Evolutionary conservation across 1,139 yeast species (phyloP), one percentile per base, ranked within the genome.

Genomic region (Cylindricascospora bacillispora): DNA sequence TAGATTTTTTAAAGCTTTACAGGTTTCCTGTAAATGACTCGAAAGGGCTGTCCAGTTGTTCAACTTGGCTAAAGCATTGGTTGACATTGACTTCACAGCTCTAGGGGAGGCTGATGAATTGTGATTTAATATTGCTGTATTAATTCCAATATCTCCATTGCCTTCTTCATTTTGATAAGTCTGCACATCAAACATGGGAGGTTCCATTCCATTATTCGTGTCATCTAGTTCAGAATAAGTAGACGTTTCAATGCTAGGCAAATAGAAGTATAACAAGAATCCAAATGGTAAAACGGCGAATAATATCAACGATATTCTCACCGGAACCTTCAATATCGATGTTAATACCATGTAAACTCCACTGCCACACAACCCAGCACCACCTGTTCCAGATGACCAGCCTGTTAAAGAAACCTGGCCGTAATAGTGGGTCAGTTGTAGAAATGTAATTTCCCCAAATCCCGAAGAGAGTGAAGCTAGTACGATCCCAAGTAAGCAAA

Each of bases 331-430:
- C 11, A 72, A 31, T 54, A 73, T 60, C 0, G 80, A 69, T 0
- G 83, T 76, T 37, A 73, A 35, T 1, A 67, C 42, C 55, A 76
- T 41, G 40, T 64, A 75, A 5, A 62, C 47, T 28, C 70, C 71
- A 44, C 93, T 75, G 0, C 97, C 98, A 13, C 72, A 67, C 3
- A 86, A 54, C 0, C 97, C 97, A 1, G 98, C 97, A 9, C 83
- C 93, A 1, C 97, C 97, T 0, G 97, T 89, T 0, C 98, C 98
- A 10, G 85, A 70, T 22, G 93, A 79, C 70, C 92, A 89, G 1
- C 93, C 95, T 28, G 80, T 74, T 27, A 89, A 62, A 3, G 94
- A 65, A 13, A 56, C 50, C 20, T 65, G 65, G 13, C 63, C 63
- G 45, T 68, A 76, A 43, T 60, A 71, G 50, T 83, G 93, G 1